Conservation (phyloP, 139 green algal genomes). For the Zygnema circumcarinatum region DNA sequence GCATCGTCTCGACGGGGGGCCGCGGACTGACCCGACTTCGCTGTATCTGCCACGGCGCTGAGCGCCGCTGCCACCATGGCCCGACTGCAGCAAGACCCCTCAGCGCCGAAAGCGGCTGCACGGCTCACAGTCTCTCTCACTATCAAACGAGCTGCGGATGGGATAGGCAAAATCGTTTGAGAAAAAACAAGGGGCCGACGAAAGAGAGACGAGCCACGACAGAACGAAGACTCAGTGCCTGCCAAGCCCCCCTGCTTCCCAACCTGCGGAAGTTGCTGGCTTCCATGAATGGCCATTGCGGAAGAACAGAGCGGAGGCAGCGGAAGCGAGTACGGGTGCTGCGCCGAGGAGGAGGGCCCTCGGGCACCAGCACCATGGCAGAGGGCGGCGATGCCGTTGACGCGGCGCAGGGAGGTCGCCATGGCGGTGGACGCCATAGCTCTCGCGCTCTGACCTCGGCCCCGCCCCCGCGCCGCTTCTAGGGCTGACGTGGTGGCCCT, state of each 20-base stretch:
- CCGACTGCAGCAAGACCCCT: too few relatives aligned
- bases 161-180: too few relatives aligned
- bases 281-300: neutral
- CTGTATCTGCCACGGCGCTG: neutral
- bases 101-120: too few relatives aligned
- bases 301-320: neutral
- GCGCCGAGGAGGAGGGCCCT: neutral
- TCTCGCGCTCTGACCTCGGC: constrained; percentile 60
- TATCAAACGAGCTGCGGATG: too few relatives aligned
- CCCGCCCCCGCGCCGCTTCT: constrained; percentile 66
- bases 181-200: too few relatives aligned
- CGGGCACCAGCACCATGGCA: constrained; percentile 63
- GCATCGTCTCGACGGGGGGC: neutral
- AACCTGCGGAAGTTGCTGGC: neutral
- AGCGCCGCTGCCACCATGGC: neutral
- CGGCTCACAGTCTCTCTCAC: too few relatives aligned
- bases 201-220: neutral
- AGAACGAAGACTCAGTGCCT: neutral
- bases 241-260: neutral
- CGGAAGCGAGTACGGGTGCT: neutral
- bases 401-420: constrained; percentile 81
- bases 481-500: constrained; percentile 78
- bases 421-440: too few relatives aligned
- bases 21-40: neutral
- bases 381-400: constrained; percentile 93